phyloP scores from a whole-genome alignment of 495 filamentous ascomycete species.

The Aspergillus nidulans region DNA sequence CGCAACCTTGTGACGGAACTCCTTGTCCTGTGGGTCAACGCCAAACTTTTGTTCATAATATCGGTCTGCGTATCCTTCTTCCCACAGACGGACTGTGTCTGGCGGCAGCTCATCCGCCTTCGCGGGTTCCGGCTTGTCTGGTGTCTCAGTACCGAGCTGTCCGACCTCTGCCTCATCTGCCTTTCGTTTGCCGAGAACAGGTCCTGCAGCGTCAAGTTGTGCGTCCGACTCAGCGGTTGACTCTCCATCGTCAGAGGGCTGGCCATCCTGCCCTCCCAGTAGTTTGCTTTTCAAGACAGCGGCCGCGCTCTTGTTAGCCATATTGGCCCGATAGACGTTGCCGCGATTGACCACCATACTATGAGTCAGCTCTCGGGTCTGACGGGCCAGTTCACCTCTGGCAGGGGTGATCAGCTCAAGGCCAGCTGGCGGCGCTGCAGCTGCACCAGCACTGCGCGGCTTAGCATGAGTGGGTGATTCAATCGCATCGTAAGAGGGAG shows the following conservation, averaged over 20 bases:
- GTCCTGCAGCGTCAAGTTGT: slow-evolving; percentile 30
- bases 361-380: slow-evolving; percentile 65
- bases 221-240: slow-evolving; percentile 20
- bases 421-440: slow-evolving; percentile 36
- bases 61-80: slow-evolving; percentile 86
- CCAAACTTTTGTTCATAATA: slow-evolving; percentile 98
- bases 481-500: slow-evolving; percentile 40
- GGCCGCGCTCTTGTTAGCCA: slow-evolving; percentile 92
- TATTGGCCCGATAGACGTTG: slow-evolving; percentile 69
- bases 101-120: slow-evolving; percentile 57
- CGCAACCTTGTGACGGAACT: slow-evolving; percentile 89
- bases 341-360: slow-evolving; percentile 83
- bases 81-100: slow-evolving; percentile 90
- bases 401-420: slow-evolving; percentile 57
- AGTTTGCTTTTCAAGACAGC: slow-evolving; percentile 81
- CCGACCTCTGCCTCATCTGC: slow-evolving; percentile 58
- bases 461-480: slow-evolving; percentile 26
- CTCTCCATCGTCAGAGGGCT: slow-evolving; percentile 18
- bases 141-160: slow-evolving; percentile 52
- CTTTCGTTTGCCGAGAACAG: slow-evolving; percentile 58
- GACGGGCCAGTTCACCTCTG: slow-evolving; percentile 54
- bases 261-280: slow-evolving; percentile 40
- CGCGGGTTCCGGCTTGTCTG: slow-evolving; percentile 40
- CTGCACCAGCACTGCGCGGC: slow-evolving; percentile 24
- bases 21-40: slow-evolving; percentile 74